Base-by-base conservation (phyloP, 352 stramenopile genomes). In the Pythium myriotylum region DNA sequence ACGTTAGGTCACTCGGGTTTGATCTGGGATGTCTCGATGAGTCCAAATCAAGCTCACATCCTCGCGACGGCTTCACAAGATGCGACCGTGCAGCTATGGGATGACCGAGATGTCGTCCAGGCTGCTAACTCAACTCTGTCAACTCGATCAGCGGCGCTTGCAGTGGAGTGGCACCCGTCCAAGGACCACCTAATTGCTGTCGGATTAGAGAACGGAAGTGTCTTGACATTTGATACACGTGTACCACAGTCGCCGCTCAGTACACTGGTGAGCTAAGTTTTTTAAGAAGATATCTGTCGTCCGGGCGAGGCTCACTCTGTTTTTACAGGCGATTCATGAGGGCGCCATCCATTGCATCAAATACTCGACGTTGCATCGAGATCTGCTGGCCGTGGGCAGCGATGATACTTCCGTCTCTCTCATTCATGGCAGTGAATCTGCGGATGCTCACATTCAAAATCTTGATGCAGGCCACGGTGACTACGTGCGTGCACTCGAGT, bases 401-500 rank as follows among this genome's bases (percentile, higher is more conserved):
- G 86, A 94, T 60, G 86, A 94, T 33, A 68, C 80, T 19, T 69
- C 62, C 20, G 72, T 85, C 12, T 80, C 72, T 20, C 55, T 91
- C 24, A 70, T 85, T 49, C 43, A 54, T 45, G 49, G 55, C 47
- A 53, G 33, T 64, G 54, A 52, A 43, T 60, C 49, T 2, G 29
- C 35, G 1, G 46, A 46, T 3, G 26, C 50, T 16, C 8, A 20
- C 8, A n/a, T 59, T 10, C 24, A 58, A 12, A 41, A 17, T 12
- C 43, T 54, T 17, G 17, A 13, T 22, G 46, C 62, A 17, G 60
- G 70, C 9, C 85, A 94, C 45, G 32, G 23, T 16, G 85, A 94
- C 65, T 94, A 94, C 41, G 78, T 94, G 9, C 85, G 82, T 22
- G 81, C 76, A 1, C 48, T 94, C 8, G 81, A 75, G 23, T 94